These are phyloP conservation scores for Metarhizium brunneum DNA, from an alignment of 2,329 filamentous ascomycete species.

Conservation along the genomic window DNA sequence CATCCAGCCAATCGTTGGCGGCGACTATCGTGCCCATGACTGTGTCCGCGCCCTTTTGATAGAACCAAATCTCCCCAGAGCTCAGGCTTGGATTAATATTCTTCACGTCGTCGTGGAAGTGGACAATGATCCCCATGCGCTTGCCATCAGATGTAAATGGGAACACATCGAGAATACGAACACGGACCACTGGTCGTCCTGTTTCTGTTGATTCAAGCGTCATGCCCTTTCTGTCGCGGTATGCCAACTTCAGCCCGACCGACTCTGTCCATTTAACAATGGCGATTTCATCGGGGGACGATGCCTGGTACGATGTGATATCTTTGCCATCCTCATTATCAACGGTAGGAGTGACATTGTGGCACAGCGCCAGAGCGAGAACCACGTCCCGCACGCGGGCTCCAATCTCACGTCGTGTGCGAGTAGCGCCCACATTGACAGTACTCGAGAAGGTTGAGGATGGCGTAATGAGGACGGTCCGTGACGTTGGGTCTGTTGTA, in stretches of 20 bases:
- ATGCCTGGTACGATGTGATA: constrained; percentile 86
- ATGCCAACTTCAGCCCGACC: constrained; percentile 74
- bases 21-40: constrained; percentile 96
- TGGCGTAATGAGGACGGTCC: constrained; percentile 57
- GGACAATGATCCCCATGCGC: constrained; percentile 93
- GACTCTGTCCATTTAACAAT: constrained; percentile 94
- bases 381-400: constrained; percentile 89
- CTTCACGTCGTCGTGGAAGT: constrained; percentile 56
- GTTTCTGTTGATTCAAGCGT: constrained; percentile 68
- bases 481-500: constrained; percentile 34
- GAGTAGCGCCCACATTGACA: constrained; percentile 55
- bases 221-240: constrained; percentile 83
- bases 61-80: constrained; percentile 88
- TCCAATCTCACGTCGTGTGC: constrained; percentile 87
- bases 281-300: constrained; percentile 94
- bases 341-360: constrained; percentile 81
- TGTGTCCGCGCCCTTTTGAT: constrained; percentile 95
- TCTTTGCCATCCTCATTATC: constrained; percentile 73
- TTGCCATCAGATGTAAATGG: constrained; percentile 98
- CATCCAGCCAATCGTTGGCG: constrained; percentile 96
- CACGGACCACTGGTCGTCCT: constrained; percentile 67
- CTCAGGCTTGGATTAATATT: constrained; percentile 40
- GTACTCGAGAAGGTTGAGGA: constrained; percentile 60
- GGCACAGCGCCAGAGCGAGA: constrained; percentile 82
- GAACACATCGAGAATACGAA: constrained; percentile 86